Conservation (phyloP, 2,329 filamentous ascomycete genomes). For the Amesomyces nigricolor region DNA sequence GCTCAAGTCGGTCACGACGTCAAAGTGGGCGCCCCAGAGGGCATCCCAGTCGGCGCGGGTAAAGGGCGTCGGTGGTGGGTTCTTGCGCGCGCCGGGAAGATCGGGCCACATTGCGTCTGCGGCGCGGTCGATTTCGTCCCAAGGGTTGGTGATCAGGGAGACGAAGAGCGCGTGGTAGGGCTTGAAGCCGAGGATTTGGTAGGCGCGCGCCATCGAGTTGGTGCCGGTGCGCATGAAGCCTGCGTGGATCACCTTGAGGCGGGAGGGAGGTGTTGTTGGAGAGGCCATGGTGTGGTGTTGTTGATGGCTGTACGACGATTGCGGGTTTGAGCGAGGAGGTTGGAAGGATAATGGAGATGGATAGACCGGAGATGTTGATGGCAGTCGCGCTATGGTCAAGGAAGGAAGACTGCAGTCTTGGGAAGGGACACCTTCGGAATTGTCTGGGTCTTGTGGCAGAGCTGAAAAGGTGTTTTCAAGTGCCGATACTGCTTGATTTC, state of each 20-base stretch:
- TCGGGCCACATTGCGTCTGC: constrained; percentile 17
- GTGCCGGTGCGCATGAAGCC: constrained; percentile 17
- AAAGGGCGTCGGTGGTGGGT: neutral
- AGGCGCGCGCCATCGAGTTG: constrained; percentile 13
- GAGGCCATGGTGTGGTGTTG: too few species aligned
- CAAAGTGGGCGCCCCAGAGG: constrained; percentile 16
- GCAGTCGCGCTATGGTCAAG: too few species aligned
- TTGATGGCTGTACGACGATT: too few species aligned
- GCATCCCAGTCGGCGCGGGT: constrained; percentile 16
- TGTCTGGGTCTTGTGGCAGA: too few species aligned
- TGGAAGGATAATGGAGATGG: too few species aligned
- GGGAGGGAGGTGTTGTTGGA: too few species aligned
- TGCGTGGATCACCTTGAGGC: constrained; percentile 13
- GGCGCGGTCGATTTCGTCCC: constrained; percentile 15
- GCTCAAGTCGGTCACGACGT: constrained; percentile 21
- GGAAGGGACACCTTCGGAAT: too few species aligned
- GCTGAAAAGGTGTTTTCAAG: too few species aligned
- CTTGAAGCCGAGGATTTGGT: constrained; percentile 14
- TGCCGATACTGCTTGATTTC: too few species aligned
- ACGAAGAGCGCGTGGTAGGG: constrained; percentile 16
- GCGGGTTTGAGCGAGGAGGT: too few species aligned
- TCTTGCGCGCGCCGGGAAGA: neutral
- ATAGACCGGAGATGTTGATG: too few species aligned
- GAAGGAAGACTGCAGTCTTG: too few species aligned
- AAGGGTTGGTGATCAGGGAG: constrained; percentile 1